Base-by-base conservation (phyloP, 1,139 yeast genomes). In the Scheffersomyces parashehatae region DNA sequence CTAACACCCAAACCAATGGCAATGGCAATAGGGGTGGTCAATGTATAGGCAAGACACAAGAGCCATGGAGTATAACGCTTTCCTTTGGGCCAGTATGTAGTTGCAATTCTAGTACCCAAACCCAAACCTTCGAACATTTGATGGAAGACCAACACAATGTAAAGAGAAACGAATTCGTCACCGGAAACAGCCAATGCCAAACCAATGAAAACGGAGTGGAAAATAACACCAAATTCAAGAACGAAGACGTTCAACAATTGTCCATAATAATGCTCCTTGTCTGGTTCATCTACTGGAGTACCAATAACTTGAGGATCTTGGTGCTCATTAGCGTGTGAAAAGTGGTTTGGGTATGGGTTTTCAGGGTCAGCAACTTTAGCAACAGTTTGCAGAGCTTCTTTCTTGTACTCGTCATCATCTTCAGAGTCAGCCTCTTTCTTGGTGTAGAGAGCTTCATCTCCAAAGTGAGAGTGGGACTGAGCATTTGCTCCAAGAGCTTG, bases 101-200 rank as follows among this genome's bases (percentile, higher is more conserved):
- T 75, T 1, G 96, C 89, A 45, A 90, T 75, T 62, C 97, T 79
- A 6, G 96, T 80, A 42, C 97, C 97, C 55, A 90, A 75, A 55
- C 97, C 97, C 43, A 90, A 74, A 44, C 97, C 97, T 72, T 90
- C 97, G 63, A 90, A 90, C 70, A 86, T 77, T 68, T 90, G 97
- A 67, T 90, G 97, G 79, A 90, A 90, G 3, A 87, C 83, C 43
- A 90, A 65, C 13, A 89, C 97, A 54, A 85, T 77, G 65, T 87
- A 90, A 40, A 90, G 71, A 2, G 90, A 79, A 41, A 72, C 77
- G 62, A 88, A 89, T 61, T 88, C 96, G 13, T 75, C 79, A 29
- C 87, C 83, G 11, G 88, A 76, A 15, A 82, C 82, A 3, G 93
- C 89, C 45, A 88, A 70, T 0, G 91, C 75, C 39, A 88, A 70